Percentiles rank a stretch among this genome's conserved stretches.
These are phyloP conservation scores for Chenopodium album DNA, from an alignment of 148 eudicot species.

Conservation along the genomic window DNA sequence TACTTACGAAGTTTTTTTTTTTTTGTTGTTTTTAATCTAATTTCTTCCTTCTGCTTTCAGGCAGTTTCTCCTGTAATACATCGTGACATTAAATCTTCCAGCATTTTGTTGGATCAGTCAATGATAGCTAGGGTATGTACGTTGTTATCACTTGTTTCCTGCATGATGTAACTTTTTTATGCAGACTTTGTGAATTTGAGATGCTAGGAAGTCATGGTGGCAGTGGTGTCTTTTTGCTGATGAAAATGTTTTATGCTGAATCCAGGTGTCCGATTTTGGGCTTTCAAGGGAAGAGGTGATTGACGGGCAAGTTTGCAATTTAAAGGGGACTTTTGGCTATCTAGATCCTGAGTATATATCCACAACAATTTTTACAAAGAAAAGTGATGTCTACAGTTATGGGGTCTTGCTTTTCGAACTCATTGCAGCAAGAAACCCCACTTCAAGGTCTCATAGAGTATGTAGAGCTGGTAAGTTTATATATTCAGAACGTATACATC, in stretches of 20 bases:
- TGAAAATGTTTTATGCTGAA: not conserved
- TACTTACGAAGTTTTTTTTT: not conserved
- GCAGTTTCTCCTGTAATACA: conserved; percentile 94
- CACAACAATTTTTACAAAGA: conserved; percentile 78
- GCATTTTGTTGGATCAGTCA: conserved; percentile 91
- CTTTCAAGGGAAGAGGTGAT: conserved; percentile 87
- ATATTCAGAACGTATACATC: not conserved
- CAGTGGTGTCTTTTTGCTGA: not conserved
- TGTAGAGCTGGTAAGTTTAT: conserved; percentile 74
- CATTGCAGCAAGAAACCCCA: conserved; percentile 81
- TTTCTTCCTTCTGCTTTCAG: conserved; percentile 37
- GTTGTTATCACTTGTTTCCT: not conserved
- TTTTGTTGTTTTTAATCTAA: not conserved
- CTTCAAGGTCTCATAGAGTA: conserved; percentile 90
- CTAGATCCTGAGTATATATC: conserved; percentile 97
- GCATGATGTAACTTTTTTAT: not conserved
- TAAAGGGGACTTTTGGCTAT: conserved; percentile 93
- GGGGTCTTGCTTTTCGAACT: conserved; percentile 95
- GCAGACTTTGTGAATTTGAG: not conserved
- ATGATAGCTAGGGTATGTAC: conserved; percentile 90
- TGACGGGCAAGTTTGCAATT: conserved; percentile 53
- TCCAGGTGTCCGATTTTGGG: conserved; percentile 94
- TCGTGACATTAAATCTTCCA: conserved; percentile 94
- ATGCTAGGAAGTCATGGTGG: not conserved
- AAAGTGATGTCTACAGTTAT: conserved; percentile 91